Conservation (phyloP, 1,284 basidiomycete genomes). For the Fomitopsis betulina region DNA sequence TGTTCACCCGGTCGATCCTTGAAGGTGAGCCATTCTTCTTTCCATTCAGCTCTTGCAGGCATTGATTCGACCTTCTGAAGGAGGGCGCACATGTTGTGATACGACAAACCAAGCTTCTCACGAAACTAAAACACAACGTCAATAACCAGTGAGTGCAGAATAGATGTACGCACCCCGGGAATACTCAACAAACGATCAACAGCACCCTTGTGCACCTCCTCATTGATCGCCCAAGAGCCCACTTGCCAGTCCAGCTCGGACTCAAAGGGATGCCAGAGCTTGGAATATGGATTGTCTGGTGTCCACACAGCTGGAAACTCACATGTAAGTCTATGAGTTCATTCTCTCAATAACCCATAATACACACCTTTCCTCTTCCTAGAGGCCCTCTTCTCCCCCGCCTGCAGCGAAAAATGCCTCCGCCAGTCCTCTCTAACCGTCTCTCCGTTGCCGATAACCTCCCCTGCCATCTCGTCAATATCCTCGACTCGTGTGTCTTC, state of each 20-base stretch:
- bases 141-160: background rate
- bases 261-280: conserved; percentile 4
- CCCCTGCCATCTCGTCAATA: background rate
- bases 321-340: too few relatives aligned
- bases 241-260: conserved; percentile 10
- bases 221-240: conserved; percentile 8
- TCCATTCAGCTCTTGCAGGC: conserved; percentile 5
- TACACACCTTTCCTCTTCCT: too few relatives aligned
- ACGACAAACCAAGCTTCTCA: conserved; percentile 3
- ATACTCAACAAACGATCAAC: conserved; percentile 7
- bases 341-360: too few relatives aligned
- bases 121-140: background rate
- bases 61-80: conserved; percentile 4
- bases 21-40: background rate
- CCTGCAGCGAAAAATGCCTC: background rate
- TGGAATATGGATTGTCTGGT: too few relatives aligned
- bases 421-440: background rate
- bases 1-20: conserved; percentile 2
- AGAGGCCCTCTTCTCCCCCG: too few relatives aligned
- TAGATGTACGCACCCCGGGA: conserved; percentile 7
- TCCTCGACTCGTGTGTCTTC: too few relatives aligned
- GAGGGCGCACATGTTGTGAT: conserved; percentile 1
- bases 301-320: too few relatives aligned
- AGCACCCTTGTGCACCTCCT: background rate
- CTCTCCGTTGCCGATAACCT: background rate